Percentiles rank a stretch among this genome's conserved stretches.
Evolutionary conservation across 2,329 filamentous ascomycete genomes (phyloP).

Genomic region (Parascedosporium putredinis): DNA sequence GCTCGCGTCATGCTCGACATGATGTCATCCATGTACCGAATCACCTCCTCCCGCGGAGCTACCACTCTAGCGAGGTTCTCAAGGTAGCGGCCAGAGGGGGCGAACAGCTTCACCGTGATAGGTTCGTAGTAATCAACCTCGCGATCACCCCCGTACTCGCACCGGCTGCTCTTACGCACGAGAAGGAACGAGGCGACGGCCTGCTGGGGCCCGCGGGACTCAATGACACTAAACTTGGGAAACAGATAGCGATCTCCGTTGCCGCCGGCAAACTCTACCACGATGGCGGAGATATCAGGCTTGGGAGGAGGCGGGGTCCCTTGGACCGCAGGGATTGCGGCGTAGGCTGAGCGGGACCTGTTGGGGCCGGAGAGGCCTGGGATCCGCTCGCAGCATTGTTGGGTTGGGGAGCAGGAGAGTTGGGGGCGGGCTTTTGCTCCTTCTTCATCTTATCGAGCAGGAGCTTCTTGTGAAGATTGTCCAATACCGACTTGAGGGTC

Average conservation of each 20-base stretch:
- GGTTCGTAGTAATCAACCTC: conserved; percentile 66
- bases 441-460: conserved; percentile 13
- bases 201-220: conserved; percentile 51
- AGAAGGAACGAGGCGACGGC: conserved; percentile 69
- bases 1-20: conserved; percentile 60
- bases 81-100: conserved; percentile 43
- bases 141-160: conserved; percentile 54
- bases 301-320: conserved; percentile 42
- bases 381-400: neutral
- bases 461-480: conserved; percentile 27
- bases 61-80: conserved; percentile 53
- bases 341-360: conserved; percentile 10
- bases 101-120: conserved; percentile 51
- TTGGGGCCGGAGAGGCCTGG: neutral
- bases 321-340: conserved; percentile 39
- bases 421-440: conserved; percentile 11
- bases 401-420: conserved; percentile 12
- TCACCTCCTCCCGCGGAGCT: conserved; percentile 51
- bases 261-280: conserved; percentile 57
- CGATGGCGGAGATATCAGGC: conserved; percentile 54
- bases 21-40: conserved; percentile 58
- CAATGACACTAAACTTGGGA: conserved; percentile 66
- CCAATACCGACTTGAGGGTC: conserved; percentile 42
- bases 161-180: conserved; percentile 59
- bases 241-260: conserved; percentile 69